Evolutionary conservation across 441 rosid species (phyloP), one percentile per base, ranked within the genome.

Genomic region (Brassica balearica): DNA sequence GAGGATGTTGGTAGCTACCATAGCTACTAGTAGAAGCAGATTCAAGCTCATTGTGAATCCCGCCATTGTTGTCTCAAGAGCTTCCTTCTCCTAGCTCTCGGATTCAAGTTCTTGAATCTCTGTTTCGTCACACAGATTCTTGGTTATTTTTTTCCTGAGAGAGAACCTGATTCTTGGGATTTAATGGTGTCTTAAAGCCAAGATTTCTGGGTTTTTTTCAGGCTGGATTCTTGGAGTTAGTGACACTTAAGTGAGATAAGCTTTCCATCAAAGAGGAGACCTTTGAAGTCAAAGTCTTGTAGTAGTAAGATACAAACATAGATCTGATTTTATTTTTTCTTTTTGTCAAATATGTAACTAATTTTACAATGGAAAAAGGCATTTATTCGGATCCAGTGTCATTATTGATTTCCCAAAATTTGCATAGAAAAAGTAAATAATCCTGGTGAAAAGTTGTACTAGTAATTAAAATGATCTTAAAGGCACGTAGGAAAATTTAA

Each of bases 41-140:
- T 95, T 93, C 81, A 95, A 83, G 55, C 97, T 87, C 98, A 95
- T 95, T 20, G 94, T 87, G 88, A 88, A 85, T 29, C 95, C 95
- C 86, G 91, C 88, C 80, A 60, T 58, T 72, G 7, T 22, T 32
- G 60, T 15, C 58, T 69, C 68, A 7, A 8, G 36, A 51, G 61
- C 46, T 19, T 34, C 7, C 19, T 29, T 34, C 7, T 51, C 53
- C 0, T 51, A 51, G 58, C 19, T n/a, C 27, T 46, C 4, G 20
- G 72, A 65, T 78, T 69, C 63, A 59, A 66, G 63, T 71, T 53
- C 66, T 63, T 63, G 22, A 29, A 29, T 63, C 43, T 14, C 19
- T 38, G 27, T 20, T 63, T 68, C 36, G 5, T 38, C 71, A 55
- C 61, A 8, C 12, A 71, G 51, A 70, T 77, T 76, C 43, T 69